Evolutionary conservation across 2,329 filamentous ascomycete genomes (phyloP).

Genomic region (Epichloe typhina): DNA sequence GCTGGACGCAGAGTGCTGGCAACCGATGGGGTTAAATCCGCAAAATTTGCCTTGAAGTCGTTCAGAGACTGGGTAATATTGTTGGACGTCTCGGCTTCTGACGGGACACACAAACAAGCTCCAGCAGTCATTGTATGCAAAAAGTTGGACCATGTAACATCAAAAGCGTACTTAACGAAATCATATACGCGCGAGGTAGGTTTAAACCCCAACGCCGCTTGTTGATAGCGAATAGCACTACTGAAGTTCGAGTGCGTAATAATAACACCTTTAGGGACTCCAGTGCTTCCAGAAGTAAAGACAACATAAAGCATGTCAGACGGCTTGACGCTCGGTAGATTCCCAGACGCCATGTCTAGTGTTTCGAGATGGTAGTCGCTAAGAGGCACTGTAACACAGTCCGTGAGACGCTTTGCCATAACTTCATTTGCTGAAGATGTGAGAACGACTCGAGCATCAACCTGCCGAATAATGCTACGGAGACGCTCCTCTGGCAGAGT

Average conservation of each 20-base stretch:
- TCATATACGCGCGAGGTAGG: constrained; percentile 5
- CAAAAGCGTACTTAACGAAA: constrained; percentile 6
- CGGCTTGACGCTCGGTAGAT: neutral
- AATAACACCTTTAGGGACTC: constrained; percentile 11
- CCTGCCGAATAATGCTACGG: constrained; percentile 1
- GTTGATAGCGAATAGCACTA: constrained; percentile 5
- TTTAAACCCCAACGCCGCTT: constrained; percentile 1
- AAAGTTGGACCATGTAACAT: constrained; percentile 5
- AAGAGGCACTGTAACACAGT: neutral
- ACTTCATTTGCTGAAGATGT: neutral
- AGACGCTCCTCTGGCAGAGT: constrained; percentile 6
- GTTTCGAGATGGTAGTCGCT: neutral
- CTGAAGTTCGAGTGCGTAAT: constrained; percentile 7
- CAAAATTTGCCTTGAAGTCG: constrained; percentile 27
- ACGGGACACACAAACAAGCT: constrained; percentile 7
- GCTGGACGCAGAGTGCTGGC: constrained; percentile 22
- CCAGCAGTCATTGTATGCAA: constrained; percentile 4
- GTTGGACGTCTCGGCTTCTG: constrained; percentile 30
- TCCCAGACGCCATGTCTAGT: neutral
- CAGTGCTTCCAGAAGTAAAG: constrained; percentile 13
- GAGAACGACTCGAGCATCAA: neutral
- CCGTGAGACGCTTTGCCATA: neutral
- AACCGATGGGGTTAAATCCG: constrained; percentile 27
- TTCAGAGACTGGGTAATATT: constrained; percentile 27
- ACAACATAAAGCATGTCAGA: constrained; percentile 3